Evolutionary conservation across 139 green algal genomes (phyloP), one percentile per base, ranked within the genome.

Genomic region (Auxenochlorella pyrenoidosa): DNA sequence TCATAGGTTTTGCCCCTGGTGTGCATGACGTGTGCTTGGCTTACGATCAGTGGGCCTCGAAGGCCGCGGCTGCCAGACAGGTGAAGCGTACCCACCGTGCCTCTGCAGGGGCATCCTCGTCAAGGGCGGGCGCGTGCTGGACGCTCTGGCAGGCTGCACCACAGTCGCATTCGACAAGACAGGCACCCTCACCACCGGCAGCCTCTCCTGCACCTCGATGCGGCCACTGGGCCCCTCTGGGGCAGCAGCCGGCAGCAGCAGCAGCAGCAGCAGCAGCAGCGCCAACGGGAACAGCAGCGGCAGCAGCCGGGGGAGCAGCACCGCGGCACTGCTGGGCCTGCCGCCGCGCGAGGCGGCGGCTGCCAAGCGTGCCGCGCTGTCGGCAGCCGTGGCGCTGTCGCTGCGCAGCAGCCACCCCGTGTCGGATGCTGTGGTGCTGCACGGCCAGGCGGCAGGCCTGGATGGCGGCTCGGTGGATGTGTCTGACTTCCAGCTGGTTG

Each of bases 131-230:
- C 86, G 86, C 0, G 94, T 97, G 26, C 86, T 98, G 71, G 96
- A 98, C 79, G 94, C 92, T 0, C 90, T 98, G 75, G 79, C 82
- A 4, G 60, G 38, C 15, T 95, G 90, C 87, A 83, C 30, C 19
- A 93, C 90, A 1, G 87, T 97, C 0, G 96, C 94, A 1, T 93
- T 98, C 47, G 96, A 98, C 91, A 98, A 98, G 90, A 98, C 96
- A 34, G 95, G 95, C 81, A 98, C 96, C 43, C 91, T 98, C 41
- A 98, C 96, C n/a, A 95, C 91, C 0, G 96, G 96, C 44, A 81
- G 85, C 12, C 90, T 98, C 12, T 86, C 86, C 38, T 92, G 88
- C 87, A 90, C 89, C 43, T 70, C 71, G 51, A 84, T 91, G 72
- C 65, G 41, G 0, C 60, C 83, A 0, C 51, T 90, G 68, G 58